Evolutionary conservation across 1,139 yeast genomes (phyloP), one percentile per base, ranked within the genome.

Genomic region (Candida anutae): DNA sequence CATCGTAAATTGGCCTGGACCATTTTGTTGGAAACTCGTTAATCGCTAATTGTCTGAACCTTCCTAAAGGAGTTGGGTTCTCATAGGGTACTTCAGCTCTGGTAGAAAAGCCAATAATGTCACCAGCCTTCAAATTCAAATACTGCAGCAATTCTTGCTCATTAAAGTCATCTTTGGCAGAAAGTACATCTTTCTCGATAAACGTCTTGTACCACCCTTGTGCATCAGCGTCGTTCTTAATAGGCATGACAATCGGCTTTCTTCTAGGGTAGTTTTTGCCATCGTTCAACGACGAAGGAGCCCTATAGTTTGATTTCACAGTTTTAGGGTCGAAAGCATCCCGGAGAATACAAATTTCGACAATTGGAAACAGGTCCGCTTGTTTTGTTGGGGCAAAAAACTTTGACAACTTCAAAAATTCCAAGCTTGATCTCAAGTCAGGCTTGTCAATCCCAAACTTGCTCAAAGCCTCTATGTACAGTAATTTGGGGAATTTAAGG

Each of bases 391-490:
- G 58, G 9, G 32, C 42, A 25, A 64, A 71, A 37, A 41, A 62
- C 2, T 53, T 48, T 1, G 70, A 55, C 16, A 87, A 43, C 34
- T 73, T 63, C 2, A 48, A 38, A 24, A 88, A 72, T 21, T 62
- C 52, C 23, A 84, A 43, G 5, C 58, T 52, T 0, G 81, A 78
- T 35, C 96, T 64, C 39, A 90, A 54, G 50, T 90, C 97, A 0
- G 99, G 99, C 51, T 90, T 90, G 48, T 90, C 99, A 29, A 88
- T 83, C 15, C 99, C 99, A 46, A 74, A 90, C 15, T 58, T 60
- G 2, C 70, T 48, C 52, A 93, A 66, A 0, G 88, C 95, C 6
- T 83, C 81, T 2, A 50, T 42, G 44, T 90, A 90, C 2, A 72
- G 58, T 35, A 87, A 44, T 32, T 65, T 66, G 1, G 63, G 52